Percentiles rank a stretch among this genome's conserved stretches.
These are phyloP conservation scores for Nemania abortiva DNA, from an alignment of 2,329 filamentous ascomycete genomes.

Conservation along the genomic window DNA sequence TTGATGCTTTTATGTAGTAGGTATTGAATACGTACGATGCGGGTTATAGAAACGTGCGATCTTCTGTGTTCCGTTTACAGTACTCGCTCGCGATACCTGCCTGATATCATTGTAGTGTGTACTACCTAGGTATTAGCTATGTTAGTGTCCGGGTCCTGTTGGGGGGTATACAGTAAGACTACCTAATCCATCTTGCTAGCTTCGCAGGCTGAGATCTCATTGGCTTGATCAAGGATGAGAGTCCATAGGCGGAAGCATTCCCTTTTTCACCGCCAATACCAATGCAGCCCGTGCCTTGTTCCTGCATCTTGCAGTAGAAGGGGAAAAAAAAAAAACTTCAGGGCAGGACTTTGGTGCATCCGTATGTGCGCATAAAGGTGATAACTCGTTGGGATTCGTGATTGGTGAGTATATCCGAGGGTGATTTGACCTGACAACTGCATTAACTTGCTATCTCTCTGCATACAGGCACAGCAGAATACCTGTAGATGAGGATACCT, in stretches of 20 bases:
- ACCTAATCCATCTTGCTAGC: constrained; percentile 10
- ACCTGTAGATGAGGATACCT: constrained; percentile 1
- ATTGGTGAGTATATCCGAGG: not conserved
- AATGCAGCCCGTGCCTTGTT: constrained; percentile 32
- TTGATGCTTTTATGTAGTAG: not conserved
- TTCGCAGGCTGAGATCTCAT: constrained; percentile 12
- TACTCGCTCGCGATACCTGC: not conserved
- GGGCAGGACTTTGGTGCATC: not conserved
- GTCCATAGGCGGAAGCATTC: constrained; percentile 12
- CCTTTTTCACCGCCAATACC: constrained; percentile 26
- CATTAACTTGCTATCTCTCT: not conserved
- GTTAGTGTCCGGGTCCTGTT: not conserved
- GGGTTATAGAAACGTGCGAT: too few relatives aligned
- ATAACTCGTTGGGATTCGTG: not conserved
- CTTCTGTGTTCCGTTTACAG: not conserved
- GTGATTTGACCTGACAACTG: not conserved
- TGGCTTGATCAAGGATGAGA: constrained; percentile 14
- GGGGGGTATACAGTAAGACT: not conserved
- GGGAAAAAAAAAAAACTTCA: not conserved
- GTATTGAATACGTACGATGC: too few relatives aligned
- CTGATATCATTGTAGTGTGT: not conserved
- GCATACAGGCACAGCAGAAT: not conserved
- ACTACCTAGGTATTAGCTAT: not conserved
- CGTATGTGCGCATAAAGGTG: not conserved
- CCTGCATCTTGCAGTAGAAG: constrained; percentile 28